Base-by-base conservation (phyloP, 2,329 filamentous ascomycete genomes). In the Scedosporium dehoogii region DNA sequence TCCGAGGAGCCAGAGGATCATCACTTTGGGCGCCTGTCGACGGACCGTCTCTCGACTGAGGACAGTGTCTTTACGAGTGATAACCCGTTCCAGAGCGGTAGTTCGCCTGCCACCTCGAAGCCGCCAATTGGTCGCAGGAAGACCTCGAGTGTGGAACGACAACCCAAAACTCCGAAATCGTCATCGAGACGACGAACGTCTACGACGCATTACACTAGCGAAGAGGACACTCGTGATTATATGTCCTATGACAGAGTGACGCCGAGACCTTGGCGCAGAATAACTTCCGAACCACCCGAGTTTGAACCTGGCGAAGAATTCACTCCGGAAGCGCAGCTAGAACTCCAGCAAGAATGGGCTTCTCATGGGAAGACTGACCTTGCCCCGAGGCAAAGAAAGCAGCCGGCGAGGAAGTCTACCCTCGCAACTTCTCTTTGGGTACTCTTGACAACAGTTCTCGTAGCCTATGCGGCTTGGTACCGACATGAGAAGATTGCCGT, bases 401-500 rank as follows among this genome's bases (percentile, higher is more conserved):
- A 70, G 38, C 62, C 69, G 29, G 68, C 68, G 16, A 74, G 73
- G 6, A 78, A 78, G 63, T 73, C 78, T 7, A 79, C 80, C 25
- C 75, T 86, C 38, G 83, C 83, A 63, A 85, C 85, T 0, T 87
- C 91, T 16, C 79, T 93, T 2, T 85, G 85, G 72, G 84, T 92
- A 5, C 79, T 97, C 2, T 72, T 93, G 3, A 71, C 89, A 21
- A 86, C 88, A 0, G 75, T 94, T 9, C 73, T 94, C 6, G 83
- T 83, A 38, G 85, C 88, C 0, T 91, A 96, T 66, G 88, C 82
- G 33, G 84, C 84, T 7, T 94, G 92, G 84, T 99, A 92, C 78
- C 83, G 93, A 58, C 91, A 96, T 71, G 94, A 99, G 75, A 97
- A 97, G 80, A 79, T 96, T n/a, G 89, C 91, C 16, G 91, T 97